Evolutionary conservation across 139 green algal species (phyloP), one percentile per base, ranked within the genome.

Genomic region (Klebsormidium nitens): DNA sequence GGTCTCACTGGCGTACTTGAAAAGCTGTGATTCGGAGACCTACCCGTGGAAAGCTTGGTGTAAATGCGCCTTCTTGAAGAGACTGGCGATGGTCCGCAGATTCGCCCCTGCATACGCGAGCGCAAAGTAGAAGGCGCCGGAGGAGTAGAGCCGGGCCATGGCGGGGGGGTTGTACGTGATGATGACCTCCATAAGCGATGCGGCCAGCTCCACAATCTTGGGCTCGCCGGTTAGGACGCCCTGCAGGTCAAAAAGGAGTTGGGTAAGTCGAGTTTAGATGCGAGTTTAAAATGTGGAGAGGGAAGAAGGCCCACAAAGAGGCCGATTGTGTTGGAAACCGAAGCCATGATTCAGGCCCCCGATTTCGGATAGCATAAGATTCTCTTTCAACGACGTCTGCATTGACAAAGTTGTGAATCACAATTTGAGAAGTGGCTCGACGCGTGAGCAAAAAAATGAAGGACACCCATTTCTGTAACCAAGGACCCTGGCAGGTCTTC

Each of bases 101-200:
- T 97, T 93, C 69, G 75, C 88, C 47, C 92, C 92, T 38, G 76
- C 74, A 77, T 97, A 96, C 1, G 88, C 83, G 23, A 97, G 79
- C 0, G 71, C 76, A 57, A 96, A 97, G 79, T 91, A 95, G 69
- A 91, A 91, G 1, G 81, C 38, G 47, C 92, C 92, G 0, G 90
- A 97, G 32, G 82, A 76, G 77, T 96, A 93, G 48, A 97, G 82
- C 29, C 78, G 67, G 1, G 75, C 63, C 64, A 96, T 74, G 73
- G 6, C 52, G 5, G 28, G 76, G 60, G 49, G 55, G 71, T 89
- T 86, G 76, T 90, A 80, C 3, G 62, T 42, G 70, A 92, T 72
- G n/a, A 91, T 72, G 0, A 34, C 50, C 39, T 82, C 49, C 64
- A 97, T 71, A 52, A 97, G 80, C 23, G 39, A 26, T 1, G 78